phyloP scores from a whole-genome alignment of 306 rosid species.

The Fagus sylvatica region DNA sequence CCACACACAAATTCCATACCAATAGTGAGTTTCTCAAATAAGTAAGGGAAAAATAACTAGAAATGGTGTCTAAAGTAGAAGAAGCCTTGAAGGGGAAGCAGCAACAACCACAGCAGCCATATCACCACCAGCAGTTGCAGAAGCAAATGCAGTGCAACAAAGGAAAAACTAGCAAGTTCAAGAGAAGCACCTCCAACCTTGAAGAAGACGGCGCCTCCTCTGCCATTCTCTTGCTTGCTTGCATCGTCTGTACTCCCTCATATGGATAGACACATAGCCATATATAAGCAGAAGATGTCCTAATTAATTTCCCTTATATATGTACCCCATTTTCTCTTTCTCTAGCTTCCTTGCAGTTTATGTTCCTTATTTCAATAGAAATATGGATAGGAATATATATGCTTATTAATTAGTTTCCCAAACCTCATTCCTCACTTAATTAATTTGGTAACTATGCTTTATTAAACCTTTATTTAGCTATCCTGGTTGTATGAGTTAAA shows the following conservation, averaged over 20 bases:
- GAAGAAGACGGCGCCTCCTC: constrained; percentile 89
- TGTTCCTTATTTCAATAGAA: background rate
- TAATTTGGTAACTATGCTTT: background rate
- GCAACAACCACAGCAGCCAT: constrained; percentile 38
- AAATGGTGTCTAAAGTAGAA: constrained; percentile 83
- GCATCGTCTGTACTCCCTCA: constrained; percentile 80
- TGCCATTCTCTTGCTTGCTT: constrained; percentile 95
- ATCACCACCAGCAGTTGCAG: constrained; percentile 43
- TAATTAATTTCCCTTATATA: too few species aligned
- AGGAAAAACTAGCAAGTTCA: constrained; percentile 73
- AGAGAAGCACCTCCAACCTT: constrained; percentile 75
- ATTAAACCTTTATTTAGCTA: background rate
- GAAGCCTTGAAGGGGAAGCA: constrained; percentile 62
- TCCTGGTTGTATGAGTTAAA: background rate
- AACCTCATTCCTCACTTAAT: background rate
- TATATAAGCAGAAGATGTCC: background rate
- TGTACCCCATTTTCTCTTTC: background rate
- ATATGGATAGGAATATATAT: background rate
- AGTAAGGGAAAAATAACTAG: background rate
- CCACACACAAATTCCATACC: too few species aligned
- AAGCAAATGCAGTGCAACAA: constrained; percentile 80
- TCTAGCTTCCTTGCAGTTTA: background rate
- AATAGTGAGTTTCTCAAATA: too few species aligned
- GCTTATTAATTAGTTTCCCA: background rate
- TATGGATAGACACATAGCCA: constrained; percentile 15